Conservation (phyloP, 2,329 filamentous ascomycete species). For the Fusarium devonianum region DNA sequence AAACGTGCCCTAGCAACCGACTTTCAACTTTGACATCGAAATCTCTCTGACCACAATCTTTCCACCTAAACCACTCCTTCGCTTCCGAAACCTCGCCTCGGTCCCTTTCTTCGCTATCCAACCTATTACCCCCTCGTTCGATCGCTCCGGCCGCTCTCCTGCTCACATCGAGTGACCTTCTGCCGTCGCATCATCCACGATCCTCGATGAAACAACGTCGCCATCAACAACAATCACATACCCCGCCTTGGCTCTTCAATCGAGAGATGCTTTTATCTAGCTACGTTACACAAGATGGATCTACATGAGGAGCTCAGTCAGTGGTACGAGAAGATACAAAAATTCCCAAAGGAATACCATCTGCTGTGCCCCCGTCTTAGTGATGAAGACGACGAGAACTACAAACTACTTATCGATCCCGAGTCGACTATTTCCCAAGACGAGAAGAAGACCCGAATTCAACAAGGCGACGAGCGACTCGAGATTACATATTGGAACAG, state of each 20-base stretch:
- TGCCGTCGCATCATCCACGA: not conserved
- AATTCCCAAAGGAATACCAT: constrained; percentile 61
- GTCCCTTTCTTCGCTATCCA: not conserved
- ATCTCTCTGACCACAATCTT: constrained; percentile 6
- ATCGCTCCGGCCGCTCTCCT: not conserved
- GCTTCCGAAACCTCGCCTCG: not conserved
- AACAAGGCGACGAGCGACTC: constrained; percentile 62
- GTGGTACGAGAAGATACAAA: constrained; percentile 54
- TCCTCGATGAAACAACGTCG: constrained; percentile 15
- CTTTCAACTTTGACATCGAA: constrained; percentile 10
- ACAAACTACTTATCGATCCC: constrained; percentile 58
- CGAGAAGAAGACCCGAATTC: constrained; percentile 61
- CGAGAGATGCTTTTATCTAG: constrained; percentile 33
- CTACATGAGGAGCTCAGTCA: constrained; percentile 51
- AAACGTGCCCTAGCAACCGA: constrained; percentile 29
- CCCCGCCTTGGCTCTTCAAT: constrained; percentile 9
- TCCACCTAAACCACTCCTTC: not conserved
- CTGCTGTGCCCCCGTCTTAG: constrained; percentile 72
- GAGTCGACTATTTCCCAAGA: constrained; percentile 57
- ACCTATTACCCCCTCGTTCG: not conserved
- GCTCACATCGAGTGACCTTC: not conserved
- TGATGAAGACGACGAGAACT: constrained; percentile 70
- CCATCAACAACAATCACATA: constrained; percentile 5
- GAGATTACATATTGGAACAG: constrained; percentile 72
- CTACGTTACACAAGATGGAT: constrained; percentile 46